Percentiles rank a stretch among this genome's conserved stretches.
These are phyloP conservation scores for Candida orba DNA, from an alignment of 805 yeast genomes.

Conservation along the genomic window DNA sequence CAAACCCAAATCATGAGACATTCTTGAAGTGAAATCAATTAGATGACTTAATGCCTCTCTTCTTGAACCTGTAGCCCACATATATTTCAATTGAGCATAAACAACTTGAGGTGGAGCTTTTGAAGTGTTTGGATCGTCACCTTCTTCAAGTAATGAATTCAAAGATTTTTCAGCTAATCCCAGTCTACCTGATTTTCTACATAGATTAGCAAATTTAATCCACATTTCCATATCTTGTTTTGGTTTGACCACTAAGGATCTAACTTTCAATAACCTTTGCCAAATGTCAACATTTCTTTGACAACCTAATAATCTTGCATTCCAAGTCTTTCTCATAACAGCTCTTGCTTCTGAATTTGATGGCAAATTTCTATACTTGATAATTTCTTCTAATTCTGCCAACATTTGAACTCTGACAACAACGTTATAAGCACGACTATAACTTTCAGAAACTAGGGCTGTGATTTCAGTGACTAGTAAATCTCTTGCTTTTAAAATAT, in stretches of 20 bases:
- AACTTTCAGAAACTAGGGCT: conserved; percentile 91
- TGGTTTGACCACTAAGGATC: conserved; percentile 90
- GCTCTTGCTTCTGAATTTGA: conserved; percentile 74
- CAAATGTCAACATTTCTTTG: conserved; percentile 98
- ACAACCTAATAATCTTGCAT: conserved; percentile 83
- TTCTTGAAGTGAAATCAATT: conserved; percentile 83
- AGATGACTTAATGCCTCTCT: conserved; percentile 80
- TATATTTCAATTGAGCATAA: conserved; percentile 90
- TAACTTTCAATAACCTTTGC: conserved; percentile 90
- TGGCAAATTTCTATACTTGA: conserved; percentile 78
- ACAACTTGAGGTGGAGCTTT: conserved; percentile 95
- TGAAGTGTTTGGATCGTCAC: conserved; percentile 50
- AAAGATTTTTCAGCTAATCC: conserved; percentile 90
- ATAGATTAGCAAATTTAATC: conserved; percentile 95
- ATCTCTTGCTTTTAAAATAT: conserved; percentile 81
- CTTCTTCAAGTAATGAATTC: conserved; percentile 68
- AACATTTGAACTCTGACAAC: conserved; percentile 96
- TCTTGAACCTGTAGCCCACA: conserved; percentile 94
- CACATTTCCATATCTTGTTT: conserved; percentile 96
- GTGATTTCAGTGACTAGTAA: conserved; percentile 87
- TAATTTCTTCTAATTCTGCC: conserved; percentile 93
- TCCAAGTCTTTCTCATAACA: conserved; percentile 88
- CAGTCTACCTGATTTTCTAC: conserved; percentile 88
- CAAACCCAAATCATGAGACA: conserved; percentile 83
- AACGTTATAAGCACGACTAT: conserved; percentile 93